Conservation (phyloP, 495 filamentous ascomycete genomes). For the Penicillium riverlandense region DNA sequence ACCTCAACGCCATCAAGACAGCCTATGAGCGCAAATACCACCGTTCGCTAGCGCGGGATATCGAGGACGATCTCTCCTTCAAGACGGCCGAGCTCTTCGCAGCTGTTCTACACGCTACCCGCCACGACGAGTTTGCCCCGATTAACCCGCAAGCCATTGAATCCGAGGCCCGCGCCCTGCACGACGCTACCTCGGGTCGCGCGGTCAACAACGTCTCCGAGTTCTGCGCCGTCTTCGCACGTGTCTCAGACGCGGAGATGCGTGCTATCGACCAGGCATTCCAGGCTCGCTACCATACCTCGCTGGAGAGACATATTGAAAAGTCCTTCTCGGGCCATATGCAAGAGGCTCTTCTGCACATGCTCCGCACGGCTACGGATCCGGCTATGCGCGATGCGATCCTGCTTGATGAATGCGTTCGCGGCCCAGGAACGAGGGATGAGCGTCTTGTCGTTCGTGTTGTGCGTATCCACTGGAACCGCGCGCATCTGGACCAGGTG, state of each 20-base stretch:
- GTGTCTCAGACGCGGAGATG: slow-evolving; percentile 68
- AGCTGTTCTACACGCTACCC: slow-evolving; percentile 62
- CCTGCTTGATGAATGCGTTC: slow-evolving; percentile 77
- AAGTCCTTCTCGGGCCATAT: slow-evolving; percentile 89
- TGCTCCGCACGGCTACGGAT: slow-evolving; percentile 69
- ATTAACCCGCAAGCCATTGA: slow-evolving; percentile 63
- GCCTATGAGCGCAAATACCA: slow-evolving; percentile 62
- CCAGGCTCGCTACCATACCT: slow-evolving; percentile 52
- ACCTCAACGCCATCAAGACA: slow-evolving; percentile 72
- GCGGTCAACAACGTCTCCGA: slow-evolving; percentile 67
- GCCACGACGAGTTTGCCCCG: slow-evolving; percentile 68
- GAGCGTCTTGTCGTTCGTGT: slow-evolving; percentile 65
- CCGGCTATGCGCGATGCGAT: slow-evolving; percentile 75
- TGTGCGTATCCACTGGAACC: slow-evolving; percentile 75
- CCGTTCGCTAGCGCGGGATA: slow-evolving; percentile 54
- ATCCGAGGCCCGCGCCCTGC: slow-evolving; percentile 61
- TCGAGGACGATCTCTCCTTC: slow-evolving; percentile 70
- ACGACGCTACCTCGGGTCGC: slow-evolving; percentile 63
- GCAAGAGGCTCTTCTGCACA: slow-evolving; percentile 73
- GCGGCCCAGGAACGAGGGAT: slow-evolving; percentile 81
- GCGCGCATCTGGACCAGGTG: slow-evolving; percentile 60
- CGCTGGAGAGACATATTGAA: slow-evolving; percentile 64
- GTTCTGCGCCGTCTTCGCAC: slow-evolving; percentile 68
- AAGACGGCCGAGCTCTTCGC: slow-evolving; percentile 79
- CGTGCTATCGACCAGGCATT: slow-evolving; percentile 72